Evolutionary conservation across 2,329 filamentous ascomycete genomes (phyloP).

Genomic region (Endothia cerciana): DNA sequence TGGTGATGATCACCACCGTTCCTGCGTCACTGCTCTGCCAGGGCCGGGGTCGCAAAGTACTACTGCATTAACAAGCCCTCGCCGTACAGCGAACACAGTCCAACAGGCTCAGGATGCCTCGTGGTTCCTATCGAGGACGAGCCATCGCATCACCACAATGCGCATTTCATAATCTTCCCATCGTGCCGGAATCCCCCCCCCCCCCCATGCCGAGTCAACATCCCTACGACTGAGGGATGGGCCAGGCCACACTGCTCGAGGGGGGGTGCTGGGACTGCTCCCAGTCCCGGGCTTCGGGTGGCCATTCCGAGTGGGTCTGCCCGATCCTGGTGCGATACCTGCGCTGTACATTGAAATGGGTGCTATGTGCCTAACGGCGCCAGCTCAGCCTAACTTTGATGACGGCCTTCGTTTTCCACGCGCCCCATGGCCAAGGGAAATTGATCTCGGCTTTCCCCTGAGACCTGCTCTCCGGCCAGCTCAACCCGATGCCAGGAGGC

Average conservation of each 20-base stretch:
- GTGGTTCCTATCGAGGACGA: neutral
- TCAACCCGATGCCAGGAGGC: slow-evolving; percentile 1
- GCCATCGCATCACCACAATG: neutral
- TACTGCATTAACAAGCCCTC: neutral
- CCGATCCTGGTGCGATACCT: slow-evolving; percentile 10
- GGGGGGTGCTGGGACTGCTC: slow-evolving; percentile 30
- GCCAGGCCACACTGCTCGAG: neutral
- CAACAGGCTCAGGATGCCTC: neutral
- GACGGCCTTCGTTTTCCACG: neutral
- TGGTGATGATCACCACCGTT: slow-evolving; percentile 6
- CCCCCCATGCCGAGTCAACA: neutral
- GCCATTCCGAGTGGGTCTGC: slow-evolving; percentile 25
- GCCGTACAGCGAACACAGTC: neutral
- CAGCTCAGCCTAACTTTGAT: slow-evolving; percentile 7
- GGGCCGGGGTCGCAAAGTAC: neutral
- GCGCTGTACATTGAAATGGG: slow-evolving; percentile 11
- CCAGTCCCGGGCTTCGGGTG: slow-evolving; percentile 29
- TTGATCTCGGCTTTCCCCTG: slow-evolving; percentile 9
- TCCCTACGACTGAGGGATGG: neutral
- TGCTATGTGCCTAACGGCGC: slow-evolving; percentile 3
- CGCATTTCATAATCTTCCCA: neutral
- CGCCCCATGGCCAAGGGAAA: slow-evolving; percentile 5
- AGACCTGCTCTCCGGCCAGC: neutral
- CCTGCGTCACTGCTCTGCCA: slow-evolving; percentile 12
- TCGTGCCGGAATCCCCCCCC: neutral